phyloP scores from a whole-genome alignment of 1,139 yeast species.

The Yamadazyma mexicana region DNA sequence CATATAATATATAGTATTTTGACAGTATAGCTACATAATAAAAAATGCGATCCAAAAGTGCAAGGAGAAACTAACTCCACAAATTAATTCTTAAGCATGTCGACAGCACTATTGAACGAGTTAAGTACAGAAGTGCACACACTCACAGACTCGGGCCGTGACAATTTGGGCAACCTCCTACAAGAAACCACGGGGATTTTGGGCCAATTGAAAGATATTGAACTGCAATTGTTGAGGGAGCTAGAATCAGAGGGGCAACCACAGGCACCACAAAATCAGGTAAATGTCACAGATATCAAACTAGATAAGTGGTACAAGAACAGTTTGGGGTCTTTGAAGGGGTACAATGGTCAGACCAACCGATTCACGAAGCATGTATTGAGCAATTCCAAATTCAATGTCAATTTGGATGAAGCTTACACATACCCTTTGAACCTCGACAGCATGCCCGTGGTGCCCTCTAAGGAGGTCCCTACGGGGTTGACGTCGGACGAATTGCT shows the following conservation, averaged over 20 bases:
- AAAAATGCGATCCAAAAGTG: slow-evolving; percentile 1
- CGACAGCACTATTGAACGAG: slow-evolving; percentile 19
- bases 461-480: slow-evolving; percentile 1
- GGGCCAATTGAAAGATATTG: slow-evolving; percentile 27
- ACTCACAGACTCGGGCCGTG: slow-evolving; percentile 21
- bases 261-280: background rate
- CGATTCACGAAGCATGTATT: slow-evolving; percentile 38
- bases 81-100: slow-evolving; percentile 3
- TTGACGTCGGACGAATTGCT: slow-evolving; percentile 12
- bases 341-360: slow-evolving; percentile 39
- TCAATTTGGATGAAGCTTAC: slow-evolving; percentile 46
- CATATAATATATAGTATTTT: too few relatives aligned
- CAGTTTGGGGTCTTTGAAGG: slow-evolving; percentile 34
- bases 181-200: slow-evolving; percentile 27
- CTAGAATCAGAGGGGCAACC: slow-evolving; percentile 2
- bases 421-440: slow-evolving; percentile 39
- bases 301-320: slow-evolving; percentile 36
- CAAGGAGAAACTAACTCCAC: background rate
- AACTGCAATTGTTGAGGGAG: slow-evolving; percentile 22
- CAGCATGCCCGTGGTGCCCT: slow-evolving; percentile 26
- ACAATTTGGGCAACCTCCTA: slow-evolving; percentile 20
- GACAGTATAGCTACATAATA: too few relatives aligned
- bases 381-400: slow-evolving; percentile 27
- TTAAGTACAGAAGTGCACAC: slow-evolving; percentile 28
- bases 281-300: background rate